phyloP scores from a whole-genome alignment of 2,329 filamentous ascomycete species.

The Ophiosphaerella herpotricha region DNA sequence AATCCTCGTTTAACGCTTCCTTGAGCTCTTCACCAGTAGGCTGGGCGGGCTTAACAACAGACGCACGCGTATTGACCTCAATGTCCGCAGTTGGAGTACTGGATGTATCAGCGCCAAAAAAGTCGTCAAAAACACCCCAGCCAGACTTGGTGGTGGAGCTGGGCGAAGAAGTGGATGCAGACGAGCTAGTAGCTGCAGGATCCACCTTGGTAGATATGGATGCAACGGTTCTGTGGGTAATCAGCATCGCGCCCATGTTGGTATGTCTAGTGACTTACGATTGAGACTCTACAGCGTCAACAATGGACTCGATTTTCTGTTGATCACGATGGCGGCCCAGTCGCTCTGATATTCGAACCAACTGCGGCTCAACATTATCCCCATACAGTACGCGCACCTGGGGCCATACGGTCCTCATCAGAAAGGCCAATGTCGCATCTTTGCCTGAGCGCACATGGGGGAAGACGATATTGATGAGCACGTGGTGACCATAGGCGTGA shows the following conservation, averaged over 20 bases:
- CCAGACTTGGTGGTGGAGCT: slow-evolving; percentile 29
- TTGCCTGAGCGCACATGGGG: slow-evolving; percentile 74
- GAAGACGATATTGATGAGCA: slow-evolving; percentile 71
- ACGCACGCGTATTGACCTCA: slow-evolving; percentile 19
- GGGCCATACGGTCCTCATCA: slow-evolving; percentile 80
- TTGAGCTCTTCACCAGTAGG: slow-evolving; percentile 51
- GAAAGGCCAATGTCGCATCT: slow-evolving; percentile 70
- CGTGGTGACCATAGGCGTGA: slow-evolving; percentile 68
- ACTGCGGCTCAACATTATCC: slow-evolving; percentile 92
- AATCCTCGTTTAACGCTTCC: slow-evolving; percentile 73
- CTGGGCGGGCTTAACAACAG: slow-evolving; percentile 22
- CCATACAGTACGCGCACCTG: slow-evolving; percentile 78
- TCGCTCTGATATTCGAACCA: slow-evolving; percentile 88
- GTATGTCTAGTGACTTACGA: slow-evolving; percentile 18
- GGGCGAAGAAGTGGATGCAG: slow-evolving; percentile 22
- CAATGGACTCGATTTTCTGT: slow-evolving; percentile 64
- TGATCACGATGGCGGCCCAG: slow-evolving; percentile 75
- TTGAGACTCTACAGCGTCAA: slow-evolving; percentile 57
- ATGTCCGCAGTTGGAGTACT: slow-evolving; percentile 17
- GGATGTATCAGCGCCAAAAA: slow-evolving; percentile 33
- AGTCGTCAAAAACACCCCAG: slow-evolving; percentile 37
- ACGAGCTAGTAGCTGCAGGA: slow-evolving; percentile 27
- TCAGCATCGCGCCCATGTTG: slow-evolving; percentile 10
- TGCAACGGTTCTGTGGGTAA: slow-evolving; percentile 10
- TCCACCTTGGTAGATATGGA: slow-evolving; percentile 21